phyloP scores from a whole-genome alignment of 352 stramenopile species.

The Globisporangium barbulae region DNA sequence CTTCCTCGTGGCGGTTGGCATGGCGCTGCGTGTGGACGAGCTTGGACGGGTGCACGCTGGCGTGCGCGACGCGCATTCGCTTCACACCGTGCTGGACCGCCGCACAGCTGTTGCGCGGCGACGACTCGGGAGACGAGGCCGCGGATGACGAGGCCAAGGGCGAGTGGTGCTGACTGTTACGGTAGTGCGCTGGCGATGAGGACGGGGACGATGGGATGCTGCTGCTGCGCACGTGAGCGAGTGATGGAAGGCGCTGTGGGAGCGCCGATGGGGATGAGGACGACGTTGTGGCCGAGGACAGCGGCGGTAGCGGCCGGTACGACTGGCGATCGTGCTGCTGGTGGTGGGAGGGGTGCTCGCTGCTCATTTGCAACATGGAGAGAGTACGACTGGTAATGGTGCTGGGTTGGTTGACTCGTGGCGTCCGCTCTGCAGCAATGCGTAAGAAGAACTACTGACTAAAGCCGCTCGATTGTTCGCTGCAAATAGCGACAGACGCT shows the following conservation, averaged over 20 bases:
- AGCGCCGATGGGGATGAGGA: not conserved
- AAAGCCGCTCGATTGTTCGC: no score
- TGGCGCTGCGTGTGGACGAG: not conserved
- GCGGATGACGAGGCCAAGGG: not conserved
- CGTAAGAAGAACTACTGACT: no score
- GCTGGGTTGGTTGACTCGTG: no score
- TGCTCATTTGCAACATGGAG: constrained; percentile 15
- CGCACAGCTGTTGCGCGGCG: not conserved
- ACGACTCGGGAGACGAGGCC: constrained; percentile 1
- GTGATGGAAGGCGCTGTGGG: not conserved
- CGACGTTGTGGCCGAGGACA: constrained; percentile 1
- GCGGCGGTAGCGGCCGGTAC: constrained; percentile 6
- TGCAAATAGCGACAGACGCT: no score
- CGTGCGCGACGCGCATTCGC: not conserved
- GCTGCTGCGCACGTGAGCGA: not conserved
- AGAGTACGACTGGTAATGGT: not conserved
- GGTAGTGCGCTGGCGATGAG: not conserved
- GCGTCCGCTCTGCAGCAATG: no score
- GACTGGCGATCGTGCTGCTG: not conserved
- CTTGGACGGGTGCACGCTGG: constrained; percentile 10
- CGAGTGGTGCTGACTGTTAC: not conserved
- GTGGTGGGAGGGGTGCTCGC: not conserved
- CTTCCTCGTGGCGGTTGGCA: constrained; percentile 15
- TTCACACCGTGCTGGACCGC: constrained; percentile 1
- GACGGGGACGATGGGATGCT: not conserved